Evolutionary conservation across 306 rosid species (phyloP).

Genomic region (Coriaria nepalensis): DNA sequence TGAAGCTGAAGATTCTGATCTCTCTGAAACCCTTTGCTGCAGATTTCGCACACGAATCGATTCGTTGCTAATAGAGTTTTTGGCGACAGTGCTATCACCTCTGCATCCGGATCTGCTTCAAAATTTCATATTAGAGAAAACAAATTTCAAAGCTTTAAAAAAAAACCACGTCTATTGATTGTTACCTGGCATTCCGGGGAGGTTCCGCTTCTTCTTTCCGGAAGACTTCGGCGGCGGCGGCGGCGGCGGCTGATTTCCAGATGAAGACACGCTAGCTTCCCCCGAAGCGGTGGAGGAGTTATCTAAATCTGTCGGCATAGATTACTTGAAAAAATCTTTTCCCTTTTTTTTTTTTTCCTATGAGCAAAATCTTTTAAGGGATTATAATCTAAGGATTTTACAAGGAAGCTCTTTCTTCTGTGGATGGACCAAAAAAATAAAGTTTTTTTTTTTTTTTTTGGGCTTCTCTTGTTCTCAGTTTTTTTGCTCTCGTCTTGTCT

Average conservation of each 20-base stretch:
- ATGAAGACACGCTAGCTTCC: conserved; percentile 72
- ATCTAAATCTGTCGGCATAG: conserved; percentile 60
- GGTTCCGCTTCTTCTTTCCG: conserved; percentile 64
- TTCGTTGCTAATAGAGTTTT: conserved; percentile 73
- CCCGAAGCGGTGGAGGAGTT: conserved; percentile 72
- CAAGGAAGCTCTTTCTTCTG: conserved; percentile 15
- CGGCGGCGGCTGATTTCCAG: conserved; percentile 34
- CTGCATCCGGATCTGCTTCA: conserved; percentile 78
- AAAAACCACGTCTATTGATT: background rate
- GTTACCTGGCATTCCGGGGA: conserved; percentile 97
- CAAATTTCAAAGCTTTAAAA: background rate
- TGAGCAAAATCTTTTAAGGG: conserved; percentile 24
- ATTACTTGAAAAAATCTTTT: conserved; percentile 3
- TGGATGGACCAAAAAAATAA: conserved; percentile 7
- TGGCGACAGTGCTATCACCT: conserved; percentile 85
- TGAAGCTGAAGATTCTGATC: conserved; percentile 97
- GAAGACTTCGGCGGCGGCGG: conserved; percentile 27
- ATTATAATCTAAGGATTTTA: conserved; percentile 20
- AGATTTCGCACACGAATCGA: conserved; percentile 82
- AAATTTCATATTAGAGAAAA: background rate
- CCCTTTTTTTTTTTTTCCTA: conserved; percentile 9
- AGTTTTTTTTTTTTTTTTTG: conserved; percentile 21
- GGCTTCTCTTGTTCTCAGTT: conserved; percentile 19
- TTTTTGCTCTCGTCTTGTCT: conserved; percentile 10
- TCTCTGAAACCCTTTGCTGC: conserved; percentile 90